Evolutionary conservation across 1,139 yeast genomes (phyloP).

Genomic region (Kodamaea sp.): DNA sequence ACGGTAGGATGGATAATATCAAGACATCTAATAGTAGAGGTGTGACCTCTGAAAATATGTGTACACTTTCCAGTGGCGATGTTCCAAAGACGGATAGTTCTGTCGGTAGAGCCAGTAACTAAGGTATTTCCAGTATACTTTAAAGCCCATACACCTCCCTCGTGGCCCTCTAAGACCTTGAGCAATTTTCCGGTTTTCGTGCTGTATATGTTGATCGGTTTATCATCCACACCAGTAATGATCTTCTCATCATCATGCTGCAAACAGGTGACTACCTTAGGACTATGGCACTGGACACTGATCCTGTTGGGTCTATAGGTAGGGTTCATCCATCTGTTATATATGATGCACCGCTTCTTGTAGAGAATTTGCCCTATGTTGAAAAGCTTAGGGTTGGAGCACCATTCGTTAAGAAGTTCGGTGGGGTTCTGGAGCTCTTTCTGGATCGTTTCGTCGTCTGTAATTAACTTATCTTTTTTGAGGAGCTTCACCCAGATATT

Average conservation of each 20-base stretch:
- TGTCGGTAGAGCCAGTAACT: conserved; percentile 60
- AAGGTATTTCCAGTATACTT: conserved; percentile 77
- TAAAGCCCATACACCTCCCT: conserved; percentile 98
- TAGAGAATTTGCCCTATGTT: conserved; percentile 57
- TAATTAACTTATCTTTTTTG: conserved; percentile 54
- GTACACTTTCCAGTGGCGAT: conserved; percentile 55
- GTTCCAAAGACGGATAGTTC: conserved; percentile 64
- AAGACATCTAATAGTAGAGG: conserved; percentile 88
- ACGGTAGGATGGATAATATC: conserved; percentile 74
- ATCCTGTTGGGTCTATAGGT: conserved; percentile 66
- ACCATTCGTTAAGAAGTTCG: conserved; percentile 35
- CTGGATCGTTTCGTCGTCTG: conserved; percentile 36
- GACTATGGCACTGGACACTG: conserved; percentile 67
- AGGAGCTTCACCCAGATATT: conserved; percentile 61
- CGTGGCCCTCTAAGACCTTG: conserved; percentile 81
- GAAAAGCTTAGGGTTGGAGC: conserved; percentile 16
- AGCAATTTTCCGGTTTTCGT: conserved; percentile 70
- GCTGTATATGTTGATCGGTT: conserved; percentile 77
- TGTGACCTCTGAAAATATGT: conserved; percentile 77
- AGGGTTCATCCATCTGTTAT: conserved; percentile 83
- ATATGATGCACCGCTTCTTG: conserved; percentile 64
- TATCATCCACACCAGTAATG: conserved; percentile 91
- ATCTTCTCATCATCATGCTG: conserved; percentile 92
- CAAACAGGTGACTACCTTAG: conserved; percentile 87
- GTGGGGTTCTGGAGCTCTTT: conserved; percentile 33